Conservation (phyloP, 441 rosid species). For the Brassica balearica region DNA sequence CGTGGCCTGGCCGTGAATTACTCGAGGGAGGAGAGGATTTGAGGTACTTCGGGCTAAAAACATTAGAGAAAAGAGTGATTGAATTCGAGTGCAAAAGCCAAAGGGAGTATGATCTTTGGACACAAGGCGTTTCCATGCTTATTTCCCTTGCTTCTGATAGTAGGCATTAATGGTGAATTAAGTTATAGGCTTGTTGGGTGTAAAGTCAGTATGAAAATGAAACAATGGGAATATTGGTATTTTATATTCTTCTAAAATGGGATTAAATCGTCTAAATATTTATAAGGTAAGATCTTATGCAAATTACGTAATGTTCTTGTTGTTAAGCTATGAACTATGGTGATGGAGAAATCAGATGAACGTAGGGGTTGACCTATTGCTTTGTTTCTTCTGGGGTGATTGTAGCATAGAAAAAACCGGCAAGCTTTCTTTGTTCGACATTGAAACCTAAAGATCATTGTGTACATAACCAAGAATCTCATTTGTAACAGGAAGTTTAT, state of each 20-base stretch:
- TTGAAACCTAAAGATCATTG: no score
- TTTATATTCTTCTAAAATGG: neutral
- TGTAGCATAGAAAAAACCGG: no score
- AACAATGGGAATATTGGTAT: constrained; percentile 13
- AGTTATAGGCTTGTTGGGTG: constrained; percentile 48
- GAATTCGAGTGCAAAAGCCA: constrained; percentile 90
- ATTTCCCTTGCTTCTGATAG: constrained; percentile 71
- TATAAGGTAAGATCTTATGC: constrained; percentile 23
- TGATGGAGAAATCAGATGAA: neutral
- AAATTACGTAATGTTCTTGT: constrained; percentile 4
- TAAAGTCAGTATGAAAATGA: constrained; percentile 10
- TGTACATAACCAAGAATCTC: no score
- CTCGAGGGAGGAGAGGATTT: constrained; percentile 85
- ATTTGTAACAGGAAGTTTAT: no score
- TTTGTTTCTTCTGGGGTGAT: no score
- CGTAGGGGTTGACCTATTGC: no score
- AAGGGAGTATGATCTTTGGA: constrained; percentile 89
- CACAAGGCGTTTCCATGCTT: constrained; percentile 88
- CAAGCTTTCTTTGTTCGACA: no score
- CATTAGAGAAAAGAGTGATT: constrained; percentile 61
- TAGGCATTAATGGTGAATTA: constrained; percentile 52
- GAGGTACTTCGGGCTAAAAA: constrained; percentile 82
- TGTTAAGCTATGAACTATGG: constrained; percentile 18
- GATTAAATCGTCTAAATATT: neutral
- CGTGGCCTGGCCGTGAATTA: constrained; percentile 94